Evolutionary conservation across 768 basidiomycete genomes (phyloP).

Genomic region (Russula earlei): DNA sequence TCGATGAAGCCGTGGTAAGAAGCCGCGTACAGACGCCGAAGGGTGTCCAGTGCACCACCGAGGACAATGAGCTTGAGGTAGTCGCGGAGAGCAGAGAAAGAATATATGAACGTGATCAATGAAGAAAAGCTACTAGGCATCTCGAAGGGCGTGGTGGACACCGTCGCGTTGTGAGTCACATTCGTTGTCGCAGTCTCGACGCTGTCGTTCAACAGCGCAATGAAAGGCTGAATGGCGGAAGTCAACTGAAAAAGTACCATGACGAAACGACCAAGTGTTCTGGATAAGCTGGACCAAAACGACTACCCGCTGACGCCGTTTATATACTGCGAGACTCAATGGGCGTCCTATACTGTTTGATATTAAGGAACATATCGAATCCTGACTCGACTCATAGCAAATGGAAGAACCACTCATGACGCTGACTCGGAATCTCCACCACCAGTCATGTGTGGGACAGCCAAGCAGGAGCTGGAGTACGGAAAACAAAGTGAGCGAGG

Average conservation of each 20-base stretch:
- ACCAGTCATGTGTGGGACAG: no score
- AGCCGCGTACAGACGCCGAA: slow-evolving; percentile 37
- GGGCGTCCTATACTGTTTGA: no score
- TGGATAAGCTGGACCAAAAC: background rate
- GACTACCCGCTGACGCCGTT: no score
- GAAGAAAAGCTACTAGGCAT: slow-evolving; percentile 27
- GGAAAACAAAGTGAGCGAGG: no score
- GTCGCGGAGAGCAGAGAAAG: slow-evolving; percentile 47
- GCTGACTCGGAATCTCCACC: no score
- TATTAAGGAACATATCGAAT: no score
- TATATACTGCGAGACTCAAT: no score
- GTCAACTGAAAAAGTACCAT: slow-evolving; percentile 5
- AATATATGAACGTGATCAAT: slow-evolving; percentile 37
- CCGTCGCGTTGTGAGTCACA: background rate
- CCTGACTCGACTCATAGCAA: no score
- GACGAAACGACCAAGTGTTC: background rate
- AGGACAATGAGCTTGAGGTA: slow-evolving; percentile 56
- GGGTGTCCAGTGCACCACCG: slow-evolving; percentile 52
- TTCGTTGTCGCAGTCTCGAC: background rate
- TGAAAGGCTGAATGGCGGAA: background rate
- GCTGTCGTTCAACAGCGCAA: background rate
- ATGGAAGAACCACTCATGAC: no score
- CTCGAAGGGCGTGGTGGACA: background rate
- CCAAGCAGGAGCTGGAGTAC: no score
- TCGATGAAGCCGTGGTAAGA: slow-evolving; percentile 37